Conservation (phyloP, 2,329 filamentous ascomycete species). For the Drechmeria coniospora region DNA sequence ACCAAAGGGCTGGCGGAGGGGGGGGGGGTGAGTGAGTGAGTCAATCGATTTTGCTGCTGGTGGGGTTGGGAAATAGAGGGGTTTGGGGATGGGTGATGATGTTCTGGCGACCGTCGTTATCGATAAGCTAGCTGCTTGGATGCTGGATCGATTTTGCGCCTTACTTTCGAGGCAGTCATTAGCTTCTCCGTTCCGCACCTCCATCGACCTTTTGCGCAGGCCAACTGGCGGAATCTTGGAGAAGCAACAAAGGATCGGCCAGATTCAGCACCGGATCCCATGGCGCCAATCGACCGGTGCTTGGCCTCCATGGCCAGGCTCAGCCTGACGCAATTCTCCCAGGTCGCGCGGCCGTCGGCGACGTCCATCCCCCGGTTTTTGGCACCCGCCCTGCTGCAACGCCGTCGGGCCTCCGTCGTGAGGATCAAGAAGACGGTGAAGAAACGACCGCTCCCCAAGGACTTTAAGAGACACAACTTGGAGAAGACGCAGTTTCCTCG, state of each 20-base stretch:
- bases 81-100: slow-evolving; percentile 6
- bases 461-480: slow-evolving; percentile 50
- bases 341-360: slow-evolving; percentile 24
- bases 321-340: slow-evolving; percentile 23
- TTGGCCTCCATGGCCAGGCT: slow-evolving; percentile 39
- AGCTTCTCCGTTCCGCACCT: slow-evolving; percentile 1
- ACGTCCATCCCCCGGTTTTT: slow-evolving; percentile 32
- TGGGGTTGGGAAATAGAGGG: slow-evolving; percentile 10
- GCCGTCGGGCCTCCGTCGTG: slow-evolving; percentile 24
- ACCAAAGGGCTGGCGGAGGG: not conserved
- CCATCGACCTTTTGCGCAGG: slow-evolving; percentile 5
- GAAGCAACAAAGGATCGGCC: too few species aligned
- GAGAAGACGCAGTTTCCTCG: slow-evolving; percentile 46
- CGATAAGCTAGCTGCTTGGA: slow-evolving; percentile 7
- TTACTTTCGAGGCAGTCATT: slow-evolving; percentile 11
- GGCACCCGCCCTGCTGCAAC: slow-evolving; percentile 28
- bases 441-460: slow-evolving; percentile 48
- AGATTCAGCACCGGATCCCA: slow-evolving; percentile 17
- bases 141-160: slow-evolving; percentile 6
- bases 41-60: slow-evolving; percentile 12
- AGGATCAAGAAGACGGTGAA: slow-evolving; percentile 37
- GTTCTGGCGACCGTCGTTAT: too few species aligned
- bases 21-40: slow-evolving; percentile 5
- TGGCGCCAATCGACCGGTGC: slow-evolving; percentile 38
- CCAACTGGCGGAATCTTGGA: too few species aligned